Evolutionary conservation across 176 grass and related monocot genomes (phyloP), one percentile per base, ranked within the genome.

Genomic region (Oryza australiensis): DNA sequence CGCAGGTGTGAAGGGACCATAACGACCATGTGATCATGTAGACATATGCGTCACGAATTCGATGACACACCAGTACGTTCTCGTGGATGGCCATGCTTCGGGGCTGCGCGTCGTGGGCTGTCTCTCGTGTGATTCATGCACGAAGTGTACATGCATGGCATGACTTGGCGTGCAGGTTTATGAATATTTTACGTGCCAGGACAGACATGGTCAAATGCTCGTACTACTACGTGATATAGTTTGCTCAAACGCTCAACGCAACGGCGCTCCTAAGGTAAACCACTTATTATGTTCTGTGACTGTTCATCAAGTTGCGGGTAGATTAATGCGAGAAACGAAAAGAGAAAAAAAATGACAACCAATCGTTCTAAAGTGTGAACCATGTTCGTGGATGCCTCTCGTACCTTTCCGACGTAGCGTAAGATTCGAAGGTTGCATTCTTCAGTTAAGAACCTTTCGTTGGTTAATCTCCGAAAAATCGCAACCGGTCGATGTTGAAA

Each of bases 351-450:
- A 18, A 26, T 67, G 67, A 33, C 26, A 83, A 69, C 74, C 84
- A 30, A 55, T 62, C 88, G 80, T 75, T 26, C 62, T 20, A 57
- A 73, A 86, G 79, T 10, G 68, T 43, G 33, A 59, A 76, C 81
- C 84, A 77, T 86, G 78, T 76, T 45, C 22, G 15, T 26, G 16
- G 82, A 76, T 76, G 73, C 88, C 35, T 73, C 43, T 73, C 43
- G 6, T n/a, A 60, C 28, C 62, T 75, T 90, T 83, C 23, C 79
- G 78, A 76, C 71, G 76, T 23, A 62, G 15, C 26, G 10, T 4
- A 66, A 49, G 38, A 90, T 86, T 83, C 79, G 16, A 90, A 86
- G 43, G 68, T 83, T 86, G 79, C 37, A 9, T 62, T 78, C 67
- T 63, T 82, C 73, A 32, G 68, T 49, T 82, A 40, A 32, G 12